Base-by-base conservation (phyloP, 495 filamentous ascomycete species). In the Hypoxylon rickii region DNA sequence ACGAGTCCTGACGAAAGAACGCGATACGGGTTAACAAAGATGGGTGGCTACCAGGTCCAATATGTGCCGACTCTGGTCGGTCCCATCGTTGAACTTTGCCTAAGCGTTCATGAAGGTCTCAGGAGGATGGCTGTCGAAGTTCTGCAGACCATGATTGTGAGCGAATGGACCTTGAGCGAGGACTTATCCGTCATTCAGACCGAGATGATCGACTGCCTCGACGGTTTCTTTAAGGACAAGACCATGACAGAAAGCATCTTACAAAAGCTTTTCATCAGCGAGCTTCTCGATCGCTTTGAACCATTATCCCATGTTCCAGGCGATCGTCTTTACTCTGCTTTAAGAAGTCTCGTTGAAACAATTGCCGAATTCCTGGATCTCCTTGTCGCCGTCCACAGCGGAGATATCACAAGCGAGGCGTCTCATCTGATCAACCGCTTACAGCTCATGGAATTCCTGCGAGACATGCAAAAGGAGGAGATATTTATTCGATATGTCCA, bases 401-500 rank as follows among this genome's bases (percentile, higher is more conserved):
- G 85, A 2, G 87, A 90, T 24, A 83, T 83, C 15, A 84, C 81
- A 1, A 84, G 84, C 24, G 89, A 95, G 59, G 89, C 91, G 12
- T 86, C 85, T 37, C 82, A 86, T 51, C 83, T 91, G 42, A 86
- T 95, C 66, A 89, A 97, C 67, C 90, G 90, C 1, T 78, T 97
- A 39, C 84, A 89, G 63, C 73, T 98, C 31, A 96, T 97, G 94
- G 90, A 96, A 58, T 97, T 96, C 74, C 82, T 97, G 70, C 86
- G 90, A 67, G 93, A 97, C 67, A 94, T 96, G 90, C 89, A 93
- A 58, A 95, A 95, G 65, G 92, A 96, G 68, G 92, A 96, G 66
- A 96, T 97, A 56, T 99, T 92, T 69, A 89, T 96, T 59, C 87
- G 91, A 51, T 97, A 97, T 66, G 92, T 97, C 18, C 95, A 99